Conservation (phyloP, 352 stramenopile species). For the Phytophthora syringae region DNA sequence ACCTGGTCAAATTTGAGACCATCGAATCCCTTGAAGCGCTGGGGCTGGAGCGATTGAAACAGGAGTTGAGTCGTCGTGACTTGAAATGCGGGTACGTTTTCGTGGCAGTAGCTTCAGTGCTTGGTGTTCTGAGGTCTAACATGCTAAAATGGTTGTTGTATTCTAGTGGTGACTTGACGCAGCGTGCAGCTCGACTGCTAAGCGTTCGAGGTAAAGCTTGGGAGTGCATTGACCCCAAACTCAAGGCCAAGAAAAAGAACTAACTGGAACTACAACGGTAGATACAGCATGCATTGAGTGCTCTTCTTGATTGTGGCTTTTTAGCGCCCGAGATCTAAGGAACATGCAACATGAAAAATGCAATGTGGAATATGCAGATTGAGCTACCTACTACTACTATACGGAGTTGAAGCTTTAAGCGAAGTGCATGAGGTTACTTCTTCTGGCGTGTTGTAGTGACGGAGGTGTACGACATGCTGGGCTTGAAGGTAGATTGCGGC, state of each 20-base stretch:
- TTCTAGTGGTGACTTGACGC: constrained; percentile 84
- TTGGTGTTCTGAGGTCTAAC: constrained; percentile 3
- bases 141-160: constrained; percentile 13
- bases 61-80: constrained; percentile 89
- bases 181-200: constrained; percentile 93
- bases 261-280: not conserved
- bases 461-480: constrained; percentile 81
- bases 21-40: constrained; percentile 83
- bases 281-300: constrained; percentile 15
- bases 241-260: constrained; percentile 67
- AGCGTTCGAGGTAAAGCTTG: constrained; percentile 92
- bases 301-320: constrained; percentile 34
- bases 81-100: constrained; percentile 95
- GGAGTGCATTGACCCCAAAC: constrained; percentile 89
- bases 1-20: constrained; percentile 65
- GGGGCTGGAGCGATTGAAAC: constrained; percentile 93
- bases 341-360: constrained; percentile 24
- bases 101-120: not conserved
- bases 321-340: constrained; percentile 29
- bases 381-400: constrained; percentile 39
- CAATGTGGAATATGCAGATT: constrained; percentile 18
- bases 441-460: constrained; percentile 69
- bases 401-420: constrained; percentile 28
- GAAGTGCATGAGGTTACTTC: constrained; percentile 42
- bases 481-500: constrained; percentile 68